These are phyloP conservation scores for Coemansia sp. DNA, from an alignment of 192 early-diverging fungal species.

Conservation along the genomic window DNA sequence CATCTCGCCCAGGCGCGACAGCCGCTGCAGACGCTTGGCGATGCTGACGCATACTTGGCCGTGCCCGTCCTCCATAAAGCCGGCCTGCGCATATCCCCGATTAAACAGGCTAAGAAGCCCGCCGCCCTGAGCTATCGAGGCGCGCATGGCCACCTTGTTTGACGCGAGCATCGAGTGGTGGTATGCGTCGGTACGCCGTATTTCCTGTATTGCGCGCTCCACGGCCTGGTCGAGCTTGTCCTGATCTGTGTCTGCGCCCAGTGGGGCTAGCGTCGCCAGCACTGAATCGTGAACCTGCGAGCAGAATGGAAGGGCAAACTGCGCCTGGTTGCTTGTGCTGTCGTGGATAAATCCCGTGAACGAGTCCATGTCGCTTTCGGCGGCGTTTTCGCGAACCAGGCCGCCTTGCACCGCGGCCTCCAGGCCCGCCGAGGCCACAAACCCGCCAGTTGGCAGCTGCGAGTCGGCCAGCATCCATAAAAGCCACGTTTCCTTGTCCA, in stretches of 20 bases:
- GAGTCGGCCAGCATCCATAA: conserved; percentile 87
- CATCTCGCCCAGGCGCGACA: conserved; percentile 43
- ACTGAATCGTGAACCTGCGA: conserved; percentile 25
- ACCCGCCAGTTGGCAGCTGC: conserved; percentile 91
- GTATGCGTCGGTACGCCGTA: conserved; percentile 25
- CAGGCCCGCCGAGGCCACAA: conserved; percentile 88
- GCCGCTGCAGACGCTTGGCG: conserved; percentile 50
- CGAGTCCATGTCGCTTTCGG: conserved; percentile 23
- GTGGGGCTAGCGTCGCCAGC: background rate
- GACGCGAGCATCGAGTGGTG: conserved; percentile 45
- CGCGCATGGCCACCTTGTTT: conserved; percentile 45
- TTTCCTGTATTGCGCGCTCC: conserved; percentile 1
- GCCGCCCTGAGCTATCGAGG: conserved; percentile 49
- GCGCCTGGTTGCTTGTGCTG: conserved; percentile 68
- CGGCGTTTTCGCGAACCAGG: conserved; percentile 40
- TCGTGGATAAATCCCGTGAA: conserved; percentile 54
- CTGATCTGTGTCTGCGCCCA: conserved; percentile 15
- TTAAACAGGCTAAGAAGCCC: conserved; percentile 50
- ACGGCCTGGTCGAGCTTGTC: conserved; percentile 10
- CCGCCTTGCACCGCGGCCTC: conserved; percentile 79
- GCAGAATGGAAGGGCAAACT: conserved; percentile 69
- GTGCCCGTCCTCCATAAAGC: conserved; percentile 26
- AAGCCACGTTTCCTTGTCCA: conserved; percentile 64
- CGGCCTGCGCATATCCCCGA: conserved; percentile 40
- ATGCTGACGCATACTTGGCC: conserved; percentile 22